Conservation (phyloP, 2,329 filamentous ascomycete species). For the Pyrenophora graminea region DNA sequence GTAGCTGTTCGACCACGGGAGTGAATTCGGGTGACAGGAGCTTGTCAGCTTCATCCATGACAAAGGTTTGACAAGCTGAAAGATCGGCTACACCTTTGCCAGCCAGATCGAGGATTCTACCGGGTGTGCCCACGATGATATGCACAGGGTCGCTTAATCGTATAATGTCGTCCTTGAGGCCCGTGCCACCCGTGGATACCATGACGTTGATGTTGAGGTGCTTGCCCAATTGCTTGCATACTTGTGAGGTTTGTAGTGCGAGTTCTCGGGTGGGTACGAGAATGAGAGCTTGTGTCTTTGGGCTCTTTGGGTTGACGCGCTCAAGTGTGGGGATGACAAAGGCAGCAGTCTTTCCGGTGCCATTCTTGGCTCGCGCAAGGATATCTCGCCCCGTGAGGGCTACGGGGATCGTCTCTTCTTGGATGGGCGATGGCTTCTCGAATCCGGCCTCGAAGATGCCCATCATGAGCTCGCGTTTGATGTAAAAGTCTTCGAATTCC, state of each 20-base stretch:
- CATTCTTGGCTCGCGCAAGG: conserved; percentile 95
- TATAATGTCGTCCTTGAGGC: conserved; percentile 93
- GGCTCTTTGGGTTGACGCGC: conserved; percentile 93
- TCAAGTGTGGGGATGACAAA: conserved; percentile 96
- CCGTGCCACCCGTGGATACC: conserved; percentile 97
- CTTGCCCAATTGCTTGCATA: conserved; percentile 98
- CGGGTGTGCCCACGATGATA: conserved; percentile 95
- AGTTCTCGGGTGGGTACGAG: conserved; percentile 96
- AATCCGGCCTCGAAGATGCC: conserved; percentile 99
- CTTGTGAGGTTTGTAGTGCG: conserved; percentile 96
- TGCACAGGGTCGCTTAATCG: conserved; percentile 93
- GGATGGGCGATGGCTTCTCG: conserved; percentile 97
- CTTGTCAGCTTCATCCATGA: conserved; percentile 99
- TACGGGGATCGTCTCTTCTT: conserved; percentile 98
- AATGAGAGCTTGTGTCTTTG: conserved; percentile 95
- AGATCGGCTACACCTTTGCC: conserved; percentile 96
- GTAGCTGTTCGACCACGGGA: conserved; percentile 91
- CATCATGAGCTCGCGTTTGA: conserved; percentile 96
- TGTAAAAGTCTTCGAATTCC: conserved; percentile 95
- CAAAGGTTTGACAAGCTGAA: conserved; percentile 94
- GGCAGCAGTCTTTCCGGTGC: conserved; percentile 96
- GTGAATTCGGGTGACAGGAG: conserved; percentile 96
- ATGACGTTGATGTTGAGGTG: conserved; percentile 97
- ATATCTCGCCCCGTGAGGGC: conserved; percentile 94
- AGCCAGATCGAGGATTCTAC: conserved; percentile 92